Evolutionary conservation across 306 rosid species (phyloP).

Genomic region (Purshia tridentata): DNA sequence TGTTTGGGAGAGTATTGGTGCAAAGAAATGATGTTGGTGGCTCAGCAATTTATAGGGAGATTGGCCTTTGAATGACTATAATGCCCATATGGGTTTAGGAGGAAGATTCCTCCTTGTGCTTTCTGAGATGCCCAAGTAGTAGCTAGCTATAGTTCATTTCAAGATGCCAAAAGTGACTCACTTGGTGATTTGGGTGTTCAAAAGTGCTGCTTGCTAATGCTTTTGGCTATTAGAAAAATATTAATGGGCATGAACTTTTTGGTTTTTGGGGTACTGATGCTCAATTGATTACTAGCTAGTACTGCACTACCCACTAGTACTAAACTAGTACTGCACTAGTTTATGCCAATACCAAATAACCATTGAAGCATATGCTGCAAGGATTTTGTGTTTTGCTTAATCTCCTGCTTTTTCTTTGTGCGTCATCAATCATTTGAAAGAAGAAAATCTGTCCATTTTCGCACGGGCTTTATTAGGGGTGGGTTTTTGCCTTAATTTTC

Average conservation of each 20-base stretch:
- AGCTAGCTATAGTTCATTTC: not conserved
- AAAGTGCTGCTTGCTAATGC: not conserved
- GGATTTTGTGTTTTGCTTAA: not conserved
- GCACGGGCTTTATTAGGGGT: not conserved
- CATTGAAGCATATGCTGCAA: not conserved
- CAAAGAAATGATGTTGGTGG: conserved; percentile 24
- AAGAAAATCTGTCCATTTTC: not conserved
- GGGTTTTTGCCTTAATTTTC: not conserved
- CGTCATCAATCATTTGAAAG: conserved; percentile 7
- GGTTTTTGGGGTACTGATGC: not conserved
- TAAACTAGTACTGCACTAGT: no score
- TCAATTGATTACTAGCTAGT: no score
- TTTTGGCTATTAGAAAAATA: not conserved
- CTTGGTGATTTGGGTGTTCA: not conserved
- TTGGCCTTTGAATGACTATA: conserved; percentile 37
- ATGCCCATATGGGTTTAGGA: conserved; percentile 40
- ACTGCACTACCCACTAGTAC: no score
- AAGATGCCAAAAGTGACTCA: conserved; percentile 28
- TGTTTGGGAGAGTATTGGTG: not conserved
- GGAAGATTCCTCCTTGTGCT: conserved; percentile 47
- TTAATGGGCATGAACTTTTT: not conserved
- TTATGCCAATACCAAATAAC: not conserved
- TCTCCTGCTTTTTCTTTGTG: not conserved
- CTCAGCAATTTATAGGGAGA: conserved; percentile 44
- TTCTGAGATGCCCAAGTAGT: conserved; percentile 35